Conservation (phyloP, 345 rosid genomes). For the Aquilaria malaccensis region DNA sequence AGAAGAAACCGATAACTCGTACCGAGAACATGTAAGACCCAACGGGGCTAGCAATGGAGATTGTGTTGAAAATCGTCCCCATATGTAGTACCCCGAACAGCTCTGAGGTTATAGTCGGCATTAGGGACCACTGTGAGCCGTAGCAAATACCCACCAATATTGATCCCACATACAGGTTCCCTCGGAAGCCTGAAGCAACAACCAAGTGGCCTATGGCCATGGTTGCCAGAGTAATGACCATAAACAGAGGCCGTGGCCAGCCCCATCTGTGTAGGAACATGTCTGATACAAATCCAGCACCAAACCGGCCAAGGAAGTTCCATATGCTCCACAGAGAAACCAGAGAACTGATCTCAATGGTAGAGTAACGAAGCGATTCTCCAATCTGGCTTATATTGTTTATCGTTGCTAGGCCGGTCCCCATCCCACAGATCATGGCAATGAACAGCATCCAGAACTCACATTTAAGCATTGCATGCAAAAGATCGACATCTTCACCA, state of each 20-base stretch:
- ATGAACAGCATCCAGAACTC: slow-evolving; percentile 73
- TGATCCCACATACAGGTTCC: slow-evolving; percentile 59
- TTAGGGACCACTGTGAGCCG: slow-evolving; percentile 81
- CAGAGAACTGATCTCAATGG: slow-evolving; percentile 49
- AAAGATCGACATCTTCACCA: slow-evolving; percentile 35
- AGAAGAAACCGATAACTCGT: slow-evolving; percentile 62
- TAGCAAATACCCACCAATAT: slow-evolving; percentile 70
- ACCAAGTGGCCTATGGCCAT: slow-evolving; percentile 58
- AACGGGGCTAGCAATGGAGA: slow-evolving; percentile 71
- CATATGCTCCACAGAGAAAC: slow-evolving; percentile 82
- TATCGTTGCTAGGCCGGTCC: slow-evolving; percentile 68
- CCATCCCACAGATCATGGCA: slow-evolving; percentile 74
- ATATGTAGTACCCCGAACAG: slow-evolving; percentile 67
- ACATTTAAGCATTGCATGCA: slow-evolving; percentile 36
- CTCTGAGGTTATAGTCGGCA: slow-evolving; percentile 77
- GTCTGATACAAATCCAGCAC: slow-evolving; percentile 77
- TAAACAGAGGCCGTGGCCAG: slow-evolving; percentile 69
- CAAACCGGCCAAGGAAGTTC: slow-evolving; percentile 89
- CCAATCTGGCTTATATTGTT: slow-evolving; percentile 82
- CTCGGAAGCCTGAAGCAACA: slow-evolving; percentile 63
- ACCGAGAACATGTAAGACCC: slow-evolving; percentile 90
- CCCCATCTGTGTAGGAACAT: slow-evolving; percentile 53
- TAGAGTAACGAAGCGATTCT: slow-evolving; percentile 65
- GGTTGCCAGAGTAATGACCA: slow-evolving; percentile 54
- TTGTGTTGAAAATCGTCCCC: slow-evolving; percentile 89